These are phyloP conservation scores for Glycyrrhiza uralensis DNA, from an alignment of 306 rosid genomes.

Conservation along the genomic window DNA sequence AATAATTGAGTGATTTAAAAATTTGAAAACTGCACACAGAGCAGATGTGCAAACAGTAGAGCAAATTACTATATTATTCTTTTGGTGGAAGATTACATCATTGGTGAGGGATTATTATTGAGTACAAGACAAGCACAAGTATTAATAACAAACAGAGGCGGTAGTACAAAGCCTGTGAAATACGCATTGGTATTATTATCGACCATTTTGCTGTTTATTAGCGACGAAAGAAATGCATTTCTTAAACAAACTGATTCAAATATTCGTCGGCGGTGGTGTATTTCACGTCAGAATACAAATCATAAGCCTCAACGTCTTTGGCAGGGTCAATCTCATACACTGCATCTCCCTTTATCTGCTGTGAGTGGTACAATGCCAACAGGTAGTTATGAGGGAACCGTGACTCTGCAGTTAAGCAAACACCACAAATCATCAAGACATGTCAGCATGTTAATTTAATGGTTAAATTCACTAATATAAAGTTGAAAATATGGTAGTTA, in stretches of 20 bases:
- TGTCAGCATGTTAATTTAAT: neutral
- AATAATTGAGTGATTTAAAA: neutral
- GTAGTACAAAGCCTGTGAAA: neutral
- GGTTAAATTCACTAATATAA: neutral
- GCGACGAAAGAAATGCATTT: too few species aligned
- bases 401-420: slow-evolving; percentile 24
- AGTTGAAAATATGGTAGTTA: too few species aligned
- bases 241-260: slow-evolving; percentile 32
- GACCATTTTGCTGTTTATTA: too few species aligned
- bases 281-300: slow-evolving; percentile 38
- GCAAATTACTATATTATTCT: neutral
- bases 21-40: neutral
- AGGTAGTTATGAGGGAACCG: slow-evolving; percentile 31
- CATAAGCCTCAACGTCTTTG: slow-evolving; percentile 37
- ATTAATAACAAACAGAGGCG: neutral
- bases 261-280: slow-evolving; percentile 37
- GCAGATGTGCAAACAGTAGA: neutral
- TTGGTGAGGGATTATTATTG: neutral
- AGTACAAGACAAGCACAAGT: neutral
- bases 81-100: neutral
- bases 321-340: slow-evolving; percentile 44
- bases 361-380: slow-evolving; percentile 33
- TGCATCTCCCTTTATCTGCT: slow-evolving; percentile 40
- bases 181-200: too few species aligned
- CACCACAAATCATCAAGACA: neutral